These are phyloP conservation scores for Stereocaulon alpinum DNA, from an alignment of 495 filamentous ascomycete genomes.

Conservation along the genomic window DNA sequence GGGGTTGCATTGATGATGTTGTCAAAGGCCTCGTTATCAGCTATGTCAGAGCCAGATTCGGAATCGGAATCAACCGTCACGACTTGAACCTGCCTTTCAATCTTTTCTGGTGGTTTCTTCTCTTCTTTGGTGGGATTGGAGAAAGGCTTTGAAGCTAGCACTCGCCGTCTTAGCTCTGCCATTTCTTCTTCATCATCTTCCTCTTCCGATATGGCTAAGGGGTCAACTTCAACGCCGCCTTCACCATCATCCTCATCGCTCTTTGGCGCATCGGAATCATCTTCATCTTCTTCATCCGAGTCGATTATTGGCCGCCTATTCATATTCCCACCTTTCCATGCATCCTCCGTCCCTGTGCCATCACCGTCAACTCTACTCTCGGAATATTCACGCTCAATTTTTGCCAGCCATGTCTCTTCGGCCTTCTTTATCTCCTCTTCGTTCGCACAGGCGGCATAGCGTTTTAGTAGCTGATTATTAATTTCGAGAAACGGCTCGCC, in stretches of 20 bases:
- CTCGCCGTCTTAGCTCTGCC: slow-evolving; percentile 76
- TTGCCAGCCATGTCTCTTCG: slow-evolving; percentile 76
- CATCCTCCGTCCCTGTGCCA: slow-evolving; percentile 48
- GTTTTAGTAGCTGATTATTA: slow-evolving; percentile 69
- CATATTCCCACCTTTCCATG: slow-evolving; percentile 78
- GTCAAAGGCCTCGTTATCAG: slow-evolving; percentile 66
- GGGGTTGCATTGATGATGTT: slow-evolving; percentile 85
- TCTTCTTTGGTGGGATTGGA: slow-evolving; percentile 46
- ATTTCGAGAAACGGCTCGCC: slow-evolving; percentile 80
- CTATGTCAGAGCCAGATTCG: slow-evolving; percentile 62
- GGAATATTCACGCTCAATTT: slow-evolving; percentile 81
- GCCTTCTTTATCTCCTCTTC: slow-evolving; percentile 83
- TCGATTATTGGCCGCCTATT: slow-evolving; percentile 53
- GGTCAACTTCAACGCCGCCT: slow-evolving; percentile 47
- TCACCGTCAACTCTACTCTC: slow-evolving; percentile 61
- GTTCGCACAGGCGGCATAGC: slow-evolving; percentile 70
- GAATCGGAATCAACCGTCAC: slow-evolving; percentile 49
- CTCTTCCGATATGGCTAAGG: slow-evolving; percentile 64
- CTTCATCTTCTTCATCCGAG: slow-evolving; percentile 38
- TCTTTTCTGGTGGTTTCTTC: slow-evolving; percentile 46
- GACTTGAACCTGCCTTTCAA: slow-evolving; percentile 38
- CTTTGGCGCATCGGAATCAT: slow-evolving; percentile 40
- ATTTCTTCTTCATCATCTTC: slow-evolving; percentile 81
- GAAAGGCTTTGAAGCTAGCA: slow-evolving; percentile 80
- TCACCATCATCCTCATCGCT: slow-evolving; percentile 39